These are phyloP conservation scores for Pelargonium australe DNA, from an alignment of 441 rosid genomes.

Conservation along the genomic window DNA sequence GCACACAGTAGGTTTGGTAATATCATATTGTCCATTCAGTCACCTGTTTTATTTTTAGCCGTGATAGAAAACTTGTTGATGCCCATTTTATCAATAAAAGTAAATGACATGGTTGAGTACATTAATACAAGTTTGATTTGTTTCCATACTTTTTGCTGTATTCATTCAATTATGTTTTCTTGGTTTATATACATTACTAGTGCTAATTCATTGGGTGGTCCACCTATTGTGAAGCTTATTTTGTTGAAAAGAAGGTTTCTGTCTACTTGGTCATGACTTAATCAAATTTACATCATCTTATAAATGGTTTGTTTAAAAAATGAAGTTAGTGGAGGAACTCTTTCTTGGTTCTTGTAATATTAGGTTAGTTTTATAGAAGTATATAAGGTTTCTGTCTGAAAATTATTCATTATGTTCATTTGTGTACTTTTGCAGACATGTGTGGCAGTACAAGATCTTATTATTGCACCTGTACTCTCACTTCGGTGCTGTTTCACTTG, in stretches of 20 bases:
- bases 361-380: not conserved
- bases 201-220: not conserved
- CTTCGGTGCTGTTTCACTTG: slow-evolving; percentile 67
- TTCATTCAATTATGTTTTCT: slow-evolving; percentile 1
- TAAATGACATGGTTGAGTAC: not conserved
- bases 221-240: not conserved
- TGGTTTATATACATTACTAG: not conserved
- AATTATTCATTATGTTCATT: slow-evolving; percentile 11
- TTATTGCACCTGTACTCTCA: slow-evolving; percentile 84
- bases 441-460: slow-evolving; percentile 85
- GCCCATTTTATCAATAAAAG: not conserved
- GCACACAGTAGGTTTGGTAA: not conserved
- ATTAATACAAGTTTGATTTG: not conserved
- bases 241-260: not conserved
- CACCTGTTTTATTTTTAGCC: not conserved
- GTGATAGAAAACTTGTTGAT: not conserved
- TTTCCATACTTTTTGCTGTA: not conserved
- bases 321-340: not conserved
- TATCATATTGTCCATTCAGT: not conserved
- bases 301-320: not conserved
- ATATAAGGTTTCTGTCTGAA: not conserved
- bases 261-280: not conserved
- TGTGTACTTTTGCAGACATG: slow-evolving; percentile 45
- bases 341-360: not conserved
- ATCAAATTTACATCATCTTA: not conserved